Evolutionary conservation across 768 basidiomycete genomes (phyloP).

Genomic region (Boletus pseudopeckii): DNA sequence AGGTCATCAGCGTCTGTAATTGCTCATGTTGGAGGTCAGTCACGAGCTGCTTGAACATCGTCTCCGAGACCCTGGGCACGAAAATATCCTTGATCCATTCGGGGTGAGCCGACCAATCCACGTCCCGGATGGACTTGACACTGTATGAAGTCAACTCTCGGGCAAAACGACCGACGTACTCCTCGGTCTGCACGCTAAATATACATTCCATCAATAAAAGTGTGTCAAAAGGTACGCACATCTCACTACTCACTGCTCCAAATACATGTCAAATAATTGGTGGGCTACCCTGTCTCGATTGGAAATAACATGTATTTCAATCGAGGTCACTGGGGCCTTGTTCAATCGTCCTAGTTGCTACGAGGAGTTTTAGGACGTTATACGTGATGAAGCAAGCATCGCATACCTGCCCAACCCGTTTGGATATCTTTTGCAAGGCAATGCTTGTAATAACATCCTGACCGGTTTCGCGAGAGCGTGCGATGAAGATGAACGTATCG

Average conservation of each 20-base stretch:
- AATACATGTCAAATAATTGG: constrained; percentile 64
- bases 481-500: constrained; percentile 60
- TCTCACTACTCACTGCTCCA: constrained; percentile 63
- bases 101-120: constrained; percentile 38
- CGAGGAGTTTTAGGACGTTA: background rate
- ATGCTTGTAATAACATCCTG: constrained; percentile 55
- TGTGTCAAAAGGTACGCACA: background rate
- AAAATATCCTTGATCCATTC: constrained; percentile 34
- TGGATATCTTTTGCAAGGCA: constrained; percentile 59
- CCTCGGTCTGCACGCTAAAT: constrained; percentile 46
- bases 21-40: constrained; percentile 22
- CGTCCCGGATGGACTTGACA: constrained; percentile 38
- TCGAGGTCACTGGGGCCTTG: constrained; percentile 45
- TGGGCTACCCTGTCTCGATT: constrained; percentile 65
- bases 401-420: constrained; percentile 47
- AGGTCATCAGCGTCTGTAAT: constrained; percentile 14
- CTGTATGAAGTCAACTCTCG: constrained; percentile 41
- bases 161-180: constrained; percentile 45
- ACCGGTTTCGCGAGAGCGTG: constrained; percentile 42
- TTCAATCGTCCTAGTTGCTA: constrained; percentile 63
- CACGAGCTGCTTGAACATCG: constrained; percentile 18
- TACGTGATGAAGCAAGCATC: background rate
- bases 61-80: constrained; percentile 22
- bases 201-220: background rate
- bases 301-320: constrained; percentile 68